Percentiles rank a stretch among this genome's conserved stretches.
These are phyloP conservation scores for Schizonepeta tenuifolia DNA, from an alignment of 257 asterid species.

Conservation along the genomic window DNA sequence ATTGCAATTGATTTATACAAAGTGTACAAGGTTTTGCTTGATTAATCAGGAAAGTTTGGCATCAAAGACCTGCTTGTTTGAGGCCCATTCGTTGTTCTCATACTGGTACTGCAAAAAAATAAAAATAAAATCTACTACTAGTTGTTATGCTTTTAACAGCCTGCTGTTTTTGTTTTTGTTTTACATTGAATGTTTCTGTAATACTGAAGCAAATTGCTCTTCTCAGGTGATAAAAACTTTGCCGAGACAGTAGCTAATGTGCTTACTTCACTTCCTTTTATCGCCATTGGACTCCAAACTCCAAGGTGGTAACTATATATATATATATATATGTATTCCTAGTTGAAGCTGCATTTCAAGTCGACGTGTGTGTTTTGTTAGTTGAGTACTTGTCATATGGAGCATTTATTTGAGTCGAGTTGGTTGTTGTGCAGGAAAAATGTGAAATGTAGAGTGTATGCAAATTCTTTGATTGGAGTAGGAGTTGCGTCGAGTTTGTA, in stretches of 20 bases:
- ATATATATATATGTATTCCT: not conserved
- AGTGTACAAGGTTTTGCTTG: too few species aligned
- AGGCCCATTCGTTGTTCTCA: slow-evolving; percentile 70
- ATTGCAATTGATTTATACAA: too few species aligned
- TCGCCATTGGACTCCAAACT: slow-evolving; percentile 78
- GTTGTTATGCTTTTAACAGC: too few species aligned
- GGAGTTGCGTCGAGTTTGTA: slow-evolving; percentile 86
- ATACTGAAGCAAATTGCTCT: slow-evolving; percentile 2
- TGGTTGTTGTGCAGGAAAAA: slow-evolving; percentile 62
- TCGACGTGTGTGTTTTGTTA: not conserved
- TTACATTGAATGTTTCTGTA: too few species aligned
- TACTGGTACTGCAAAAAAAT: slow-evolving; percentile 47
- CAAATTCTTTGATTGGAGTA: slow-evolving; percentile 88
- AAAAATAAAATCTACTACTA: not conserved
- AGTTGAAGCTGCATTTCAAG: slow-evolving; percentile 21
- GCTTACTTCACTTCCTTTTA: slow-evolving; percentile 88
- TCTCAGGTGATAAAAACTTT: slow-evolving; percentile 64
- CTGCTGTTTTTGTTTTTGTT: too few species aligned
- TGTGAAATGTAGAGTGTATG: slow-evolving; percentile 71
- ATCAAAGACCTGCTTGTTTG: slow-evolving; percentile 78
- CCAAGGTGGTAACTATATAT: slow-evolving; percentile 59
- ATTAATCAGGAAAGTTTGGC: slow-evolving; percentile 74
- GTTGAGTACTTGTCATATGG: too few species aligned
- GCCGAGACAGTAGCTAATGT: slow-evolving; percentile 77
- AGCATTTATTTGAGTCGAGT: too few species aligned